Percentiles rank a stretch among this genome's conserved stretches.
These are phyloP conservation scores for Fragilaria crotonensis DNA, from an alignment of 108 stramenopile species.

Conservation along the genomic window DNA sequence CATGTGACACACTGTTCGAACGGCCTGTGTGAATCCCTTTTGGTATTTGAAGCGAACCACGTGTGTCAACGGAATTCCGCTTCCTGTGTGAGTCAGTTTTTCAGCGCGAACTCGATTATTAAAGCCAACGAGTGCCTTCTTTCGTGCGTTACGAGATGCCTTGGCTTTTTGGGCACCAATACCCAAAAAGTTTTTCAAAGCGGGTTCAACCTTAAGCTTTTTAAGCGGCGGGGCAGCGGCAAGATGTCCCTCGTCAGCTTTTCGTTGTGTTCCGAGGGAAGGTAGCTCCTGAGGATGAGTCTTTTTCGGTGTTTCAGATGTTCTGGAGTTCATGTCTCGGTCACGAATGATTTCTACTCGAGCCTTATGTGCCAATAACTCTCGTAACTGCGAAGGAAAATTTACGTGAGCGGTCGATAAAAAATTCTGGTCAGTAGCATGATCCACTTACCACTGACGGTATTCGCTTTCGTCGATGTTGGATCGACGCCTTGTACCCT, in stretches of 20 bases:
- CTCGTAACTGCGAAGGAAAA: slow-evolving; percentile 37
- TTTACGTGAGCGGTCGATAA: slow-evolving; percentile 15
- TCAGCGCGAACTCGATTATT: slow-evolving; percentile 35
- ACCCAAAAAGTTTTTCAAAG: slow-evolving; percentile 52
- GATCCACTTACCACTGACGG: slow-evolving; percentile 25
- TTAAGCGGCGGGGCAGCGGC: slow-evolving; percentile 1
- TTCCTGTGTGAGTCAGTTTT: slow-evolving; percentile 69
- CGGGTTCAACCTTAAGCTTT: neutral
- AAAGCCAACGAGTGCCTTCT: slow-evolving; percentile 56
- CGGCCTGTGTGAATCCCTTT: slow-evolving; percentile 81
- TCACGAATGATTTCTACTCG: slow-evolving; percentile 43
- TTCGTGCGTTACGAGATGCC: slow-evolving; percentile 45
- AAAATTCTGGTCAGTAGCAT: neutral
- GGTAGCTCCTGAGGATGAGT: slow-evolving; percentile 2
- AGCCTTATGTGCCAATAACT: slow-evolving; percentile 61
- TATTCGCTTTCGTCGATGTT: slow-evolving; percentile 14
- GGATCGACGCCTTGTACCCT: slow-evolving; percentile 6
- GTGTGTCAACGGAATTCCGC: slow-evolving; percentile 51
- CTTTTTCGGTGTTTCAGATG: slow-evolving; percentile 12
- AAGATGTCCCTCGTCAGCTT: neutral
- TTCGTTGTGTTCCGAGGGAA: neutral
- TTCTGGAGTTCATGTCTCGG: slow-evolving; percentile 16
- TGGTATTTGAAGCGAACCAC: slow-evolving; percentile 76
- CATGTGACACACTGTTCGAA: slow-evolving; percentile 52
- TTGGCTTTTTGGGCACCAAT: slow-evolving; percentile 54